phyloP scores from a whole-genome alignment of 2,329 filamentous ascomycete genomes.

The Sporothrix pseudoabietina region DNA sequence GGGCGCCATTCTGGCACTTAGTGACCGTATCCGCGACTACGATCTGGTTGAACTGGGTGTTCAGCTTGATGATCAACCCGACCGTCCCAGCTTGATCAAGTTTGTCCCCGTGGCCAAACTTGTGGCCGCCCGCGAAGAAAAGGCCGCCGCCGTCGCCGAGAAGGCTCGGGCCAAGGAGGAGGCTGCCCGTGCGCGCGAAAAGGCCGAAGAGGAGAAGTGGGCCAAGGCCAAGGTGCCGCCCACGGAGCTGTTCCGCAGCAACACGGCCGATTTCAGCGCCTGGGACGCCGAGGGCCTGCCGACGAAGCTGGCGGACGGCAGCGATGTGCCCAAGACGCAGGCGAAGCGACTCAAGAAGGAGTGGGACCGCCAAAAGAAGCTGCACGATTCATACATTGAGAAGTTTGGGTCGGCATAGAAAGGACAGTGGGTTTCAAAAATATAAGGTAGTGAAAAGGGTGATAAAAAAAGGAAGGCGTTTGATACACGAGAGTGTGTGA shows the following conservation, averaged over 20 bases:
- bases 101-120: constrained; percentile 61
- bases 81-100: constrained; percentile 62
- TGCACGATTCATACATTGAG: constrained; percentile 56
- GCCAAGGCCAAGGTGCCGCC: constrained; percentile 39
- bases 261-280: constrained; percentile 58
- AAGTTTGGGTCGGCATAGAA: constrained; percentile 32
- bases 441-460: neutral
- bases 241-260: constrained; percentile 42
- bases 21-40: constrained; percentile 65
- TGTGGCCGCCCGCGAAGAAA: constrained; percentile 56
- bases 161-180: constrained; percentile 48
- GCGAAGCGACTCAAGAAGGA: constrained; percentile 69
- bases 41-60: constrained; percentile 67
- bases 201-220: constrained; percentile 37
- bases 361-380: constrained; percentile 71
- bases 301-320: constrained; percentile 61
- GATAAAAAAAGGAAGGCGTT: constrained; percentile 16
- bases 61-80: constrained; percentile 68
- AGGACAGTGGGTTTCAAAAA: neutral
- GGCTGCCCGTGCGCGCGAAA: constrained; percentile 50
- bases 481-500: neutral
- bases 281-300: constrained; percentile 70
- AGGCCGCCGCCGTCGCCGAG: constrained; percentile 54
- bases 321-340: constrained; percentile 65
- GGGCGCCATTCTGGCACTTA: constrained; percentile 55